Evolutionary conservation across 73 alveolate genomes (phyloP), one percentile per base, ranked within the genome.

Genomic region (Stentor coeruleus): DNA sequence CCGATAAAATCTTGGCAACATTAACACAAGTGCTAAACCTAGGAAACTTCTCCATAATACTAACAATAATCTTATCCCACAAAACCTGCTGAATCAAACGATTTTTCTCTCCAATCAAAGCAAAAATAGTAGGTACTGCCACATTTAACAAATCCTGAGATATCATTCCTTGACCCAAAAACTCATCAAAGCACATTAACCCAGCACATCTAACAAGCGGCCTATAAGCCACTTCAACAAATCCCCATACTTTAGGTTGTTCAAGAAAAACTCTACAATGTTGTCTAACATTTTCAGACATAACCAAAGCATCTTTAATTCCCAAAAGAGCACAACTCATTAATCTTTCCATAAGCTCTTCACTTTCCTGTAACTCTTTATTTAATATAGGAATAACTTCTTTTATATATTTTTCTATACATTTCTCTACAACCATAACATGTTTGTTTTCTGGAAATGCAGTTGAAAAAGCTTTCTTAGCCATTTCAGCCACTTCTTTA

Each of bases 151-250:
- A 40, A 20, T 66, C 42, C 15, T 31, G 20, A 20, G n/a, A 15
- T 26, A 66, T 14, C n/a, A 66, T 66, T 26, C 39, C 39, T 26
- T 33, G n/a, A 26, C 15, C 33, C 41, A 66, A 31, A 66, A 66
- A 66, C 20, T 37, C 33, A 66, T 66, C 37, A 14, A 66, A 20
- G 37, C 79, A 66, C 11, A 26, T 20, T 0, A 66, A 20, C 1
- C 42, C 37, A 26, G 79, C 79, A 66, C 40, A 66, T 66, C 79
- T 66, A 31, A 66, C 79, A 20, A 66, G 37, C 33, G 79, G 39
- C 39, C 11, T 20, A 20, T 66, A 33, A 31, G 20, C 33, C 14
- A 26, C 11, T 11, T 20, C 79, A 20, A 2, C 15, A 2, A 66
- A 66, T 11, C 37, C 37, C 79, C 79, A 66, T 26, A 66, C 37